phyloP scores from a whole-genome alignment of 805 yeast species.

The Cyberlindnera xishuangbannaensis region DNA sequence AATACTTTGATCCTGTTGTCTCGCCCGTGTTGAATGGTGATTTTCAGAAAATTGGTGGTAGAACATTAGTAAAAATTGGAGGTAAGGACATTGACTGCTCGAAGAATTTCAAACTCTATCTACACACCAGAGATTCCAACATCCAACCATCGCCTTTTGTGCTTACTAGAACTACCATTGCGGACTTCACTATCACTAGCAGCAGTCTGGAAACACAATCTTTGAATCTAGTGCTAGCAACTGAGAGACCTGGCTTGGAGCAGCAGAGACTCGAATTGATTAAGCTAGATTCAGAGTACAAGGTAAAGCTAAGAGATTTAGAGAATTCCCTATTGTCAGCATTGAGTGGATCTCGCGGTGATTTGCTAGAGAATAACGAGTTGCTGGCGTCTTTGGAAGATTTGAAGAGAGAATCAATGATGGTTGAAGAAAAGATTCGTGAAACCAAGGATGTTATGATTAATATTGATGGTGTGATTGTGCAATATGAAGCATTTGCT shows the following conservation, averaged over 20 bases:
- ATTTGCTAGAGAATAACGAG: conserved; percentile 61
- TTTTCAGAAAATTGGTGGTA: conserved; percentile 59
- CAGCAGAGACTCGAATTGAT: conserved; percentile 46
- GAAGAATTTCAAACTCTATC: conserved; percentile 50
- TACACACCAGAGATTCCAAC: conserved; percentile 57
- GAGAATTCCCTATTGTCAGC: conserved; percentile 56
- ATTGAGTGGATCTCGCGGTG: conserved; percentile 51
- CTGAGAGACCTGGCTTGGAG: conserved; percentile 64
- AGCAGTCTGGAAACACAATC: conserved; percentile 60
- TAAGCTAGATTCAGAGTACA: conserved; percentile 54
- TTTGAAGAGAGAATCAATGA: conserved; percentile 56
- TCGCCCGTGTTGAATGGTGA: conserved; percentile 59
- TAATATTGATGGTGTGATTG: conserved; percentile 44
- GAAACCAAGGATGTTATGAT: conserved; percentile 52
- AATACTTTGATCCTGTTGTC: conserved; percentile 69
- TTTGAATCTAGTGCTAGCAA: conserved; percentile 47
- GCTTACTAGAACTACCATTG: conserved; percentile 52
- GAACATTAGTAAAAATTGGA: conserved; percentile 57
- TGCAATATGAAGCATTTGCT: conserved; percentile 50
- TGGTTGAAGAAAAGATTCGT: conserved; percentile 45
- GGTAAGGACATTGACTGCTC: conserved; percentile 61
- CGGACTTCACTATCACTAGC: conserved; percentile 71
- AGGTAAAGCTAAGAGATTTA: conserved; percentile 43
- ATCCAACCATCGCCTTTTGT: conserved; percentile 46
- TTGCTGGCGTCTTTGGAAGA: conserved; percentile 55